phyloP scores from a whole-genome alignment of 139 green algal genomes.

The Ulvella scutata region DNA sequence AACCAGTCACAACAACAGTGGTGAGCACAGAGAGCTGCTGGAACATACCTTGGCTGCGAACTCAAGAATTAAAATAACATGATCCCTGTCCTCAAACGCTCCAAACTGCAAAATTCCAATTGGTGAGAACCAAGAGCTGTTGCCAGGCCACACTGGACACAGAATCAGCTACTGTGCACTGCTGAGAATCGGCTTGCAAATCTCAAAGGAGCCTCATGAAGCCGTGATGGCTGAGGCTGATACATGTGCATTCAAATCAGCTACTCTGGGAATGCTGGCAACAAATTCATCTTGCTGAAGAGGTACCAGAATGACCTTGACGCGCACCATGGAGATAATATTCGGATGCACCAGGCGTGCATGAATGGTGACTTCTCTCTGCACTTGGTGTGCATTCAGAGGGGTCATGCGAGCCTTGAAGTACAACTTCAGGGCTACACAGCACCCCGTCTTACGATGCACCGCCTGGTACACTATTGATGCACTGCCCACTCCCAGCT shows the following conservation, averaged over 20 bases:
- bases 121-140: too few species aligned
- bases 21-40: background rate
- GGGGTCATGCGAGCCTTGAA: background rate
- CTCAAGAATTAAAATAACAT: background rate
- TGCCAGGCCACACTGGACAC: too few species aligned
- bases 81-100: background rate
- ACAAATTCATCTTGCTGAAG: too few species aligned
- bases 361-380: conserved; percentile 4
- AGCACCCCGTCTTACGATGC: background rate
- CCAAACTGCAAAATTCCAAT: background rate
- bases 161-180: too few species aligned
- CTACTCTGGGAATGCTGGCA: too few species aligned
- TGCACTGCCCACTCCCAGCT: background rate
- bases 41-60: background rate
- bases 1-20: too few species aligned
- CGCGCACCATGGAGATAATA: conserved; percentile 5
- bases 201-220: too few species aligned
- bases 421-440: background rate
- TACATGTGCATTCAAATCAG: too few species aligned
- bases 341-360: background rate
- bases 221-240: too few species aligned
- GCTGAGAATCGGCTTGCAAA: too few species aligned
- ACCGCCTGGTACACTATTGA: background rate
- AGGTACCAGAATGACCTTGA: too few species aligned
- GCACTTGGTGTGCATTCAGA: conserved; percentile 6